phyloP scores from a whole-genome alignment of 306 rosid genomes.

The Sechiopsis laciniata region DNA sequence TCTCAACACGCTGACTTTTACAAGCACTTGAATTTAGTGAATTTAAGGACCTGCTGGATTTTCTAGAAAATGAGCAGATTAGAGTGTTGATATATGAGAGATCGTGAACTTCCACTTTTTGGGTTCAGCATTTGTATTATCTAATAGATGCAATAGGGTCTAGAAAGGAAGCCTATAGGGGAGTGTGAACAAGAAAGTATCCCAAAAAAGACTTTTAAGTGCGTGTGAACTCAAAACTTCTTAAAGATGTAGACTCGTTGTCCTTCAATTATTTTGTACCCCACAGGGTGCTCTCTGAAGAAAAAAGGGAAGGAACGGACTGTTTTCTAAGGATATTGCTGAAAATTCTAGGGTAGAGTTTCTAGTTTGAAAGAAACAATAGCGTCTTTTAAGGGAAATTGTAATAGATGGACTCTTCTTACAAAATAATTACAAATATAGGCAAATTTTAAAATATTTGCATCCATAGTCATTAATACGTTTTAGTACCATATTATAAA shows the following conservation, averaged over 20 bases:
- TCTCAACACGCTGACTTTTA: not conserved
- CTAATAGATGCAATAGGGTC: conserved; percentile 3
- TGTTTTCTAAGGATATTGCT: no score
- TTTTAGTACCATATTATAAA: no score
- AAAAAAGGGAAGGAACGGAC: not conserved
- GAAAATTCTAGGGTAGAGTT: not conserved
- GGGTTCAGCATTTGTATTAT: not conserved
- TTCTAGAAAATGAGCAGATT: not conserved
- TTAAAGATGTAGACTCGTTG: not conserved
- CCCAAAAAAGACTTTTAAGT: not conserved
- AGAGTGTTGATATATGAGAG: not conserved
- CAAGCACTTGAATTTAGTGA: not conserved
- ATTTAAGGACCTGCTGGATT: not conserved
- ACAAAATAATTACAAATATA: no score
- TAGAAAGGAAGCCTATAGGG: not conserved
- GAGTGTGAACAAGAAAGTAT: not conserved
- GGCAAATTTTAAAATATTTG: no score
- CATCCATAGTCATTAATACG: no score
- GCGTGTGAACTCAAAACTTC: not conserved
- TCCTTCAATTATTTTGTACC: not conserved
- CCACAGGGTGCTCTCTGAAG: not conserved
- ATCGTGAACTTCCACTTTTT: not conserved
- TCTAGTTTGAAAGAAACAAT: not conserved
- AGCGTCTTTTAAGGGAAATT: not conserved
- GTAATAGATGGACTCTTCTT: no score